These are phyloP conservation scores for Apiosordaria backusii DNA, from an alignment of 495 filamentous ascomycete genomes.

Conservation along the genomic window DNA sequence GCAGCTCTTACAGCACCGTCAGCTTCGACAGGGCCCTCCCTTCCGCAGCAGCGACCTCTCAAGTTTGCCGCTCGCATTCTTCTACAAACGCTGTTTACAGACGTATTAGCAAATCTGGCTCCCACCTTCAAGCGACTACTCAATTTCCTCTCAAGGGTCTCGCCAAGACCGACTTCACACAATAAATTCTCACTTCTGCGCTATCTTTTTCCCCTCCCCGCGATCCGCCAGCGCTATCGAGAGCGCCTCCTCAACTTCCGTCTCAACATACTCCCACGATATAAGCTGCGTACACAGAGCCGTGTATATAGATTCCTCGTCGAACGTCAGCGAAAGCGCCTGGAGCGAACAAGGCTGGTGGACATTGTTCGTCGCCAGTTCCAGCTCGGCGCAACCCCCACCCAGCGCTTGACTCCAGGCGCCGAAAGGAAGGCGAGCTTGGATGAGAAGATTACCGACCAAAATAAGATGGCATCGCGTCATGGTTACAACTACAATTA, in stretches of 20 bases:
- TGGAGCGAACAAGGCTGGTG: conserved; percentile 48
- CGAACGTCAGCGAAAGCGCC: conserved; percentile 54
- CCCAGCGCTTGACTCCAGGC: background rate
- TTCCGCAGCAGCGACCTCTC: background rate
- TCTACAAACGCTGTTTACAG: background rate
- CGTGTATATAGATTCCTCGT: conserved; percentile 72
- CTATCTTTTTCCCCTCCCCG: conserved; percentile 51
- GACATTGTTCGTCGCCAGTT: conserved; percentile 48
- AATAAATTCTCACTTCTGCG: conserved; percentile 49
- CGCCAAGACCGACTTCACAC: conserved; percentile 19
- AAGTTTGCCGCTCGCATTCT: background rate
- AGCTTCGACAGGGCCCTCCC: background rate
- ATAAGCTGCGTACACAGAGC: conserved; percentile 66
- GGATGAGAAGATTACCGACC: conserved; percentile 1
- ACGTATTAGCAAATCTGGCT: conserved; percentile 22
- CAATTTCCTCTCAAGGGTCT: background rate
- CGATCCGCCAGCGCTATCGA: conserved; percentile 55
- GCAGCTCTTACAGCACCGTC: background rate
- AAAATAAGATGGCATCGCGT: background rate
- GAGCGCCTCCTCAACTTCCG: conserved; percentile 62
- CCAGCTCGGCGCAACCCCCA: conserved; percentile 37
- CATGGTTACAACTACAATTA: conserved; percentile 22
- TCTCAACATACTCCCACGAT: conserved; percentile 66
- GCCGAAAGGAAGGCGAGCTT: background rate
- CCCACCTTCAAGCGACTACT: conserved; percentile 9